Conservation (phyloP, 495 filamentous ascomycete species). For the Penicillium cosmopolitanum region DNA sequence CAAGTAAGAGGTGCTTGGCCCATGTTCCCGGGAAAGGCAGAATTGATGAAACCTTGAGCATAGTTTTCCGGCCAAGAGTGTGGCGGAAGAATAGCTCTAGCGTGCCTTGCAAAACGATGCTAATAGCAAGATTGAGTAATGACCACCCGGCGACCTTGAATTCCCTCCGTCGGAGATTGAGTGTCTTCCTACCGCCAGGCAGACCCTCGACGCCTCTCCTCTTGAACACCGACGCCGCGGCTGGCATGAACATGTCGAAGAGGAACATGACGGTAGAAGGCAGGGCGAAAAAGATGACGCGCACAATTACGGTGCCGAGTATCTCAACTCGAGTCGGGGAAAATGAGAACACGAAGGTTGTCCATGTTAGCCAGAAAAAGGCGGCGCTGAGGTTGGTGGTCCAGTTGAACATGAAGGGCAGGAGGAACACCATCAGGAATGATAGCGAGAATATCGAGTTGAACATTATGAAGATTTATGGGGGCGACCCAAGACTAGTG, state of each 20-base stretch:
- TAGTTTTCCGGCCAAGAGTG: slow-evolving; percentile 53
- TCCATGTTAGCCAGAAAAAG: slow-evolving; percentile 92
- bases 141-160: slow-evolving; percentile 55
- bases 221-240: slow-evolving; percentile 68
- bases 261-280: slow-evolving; percentile 75
- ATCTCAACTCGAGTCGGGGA: slow-evolving; percentile 76
- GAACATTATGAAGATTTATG: slow-evolving; percentile 37
- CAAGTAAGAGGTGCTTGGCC: slow-evolving; percentile 40
- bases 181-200: slow-evolving; percentile 59
- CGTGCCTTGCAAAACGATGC: slow-evolving; percentile 56
- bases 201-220: slow-evolving; percentile 65
- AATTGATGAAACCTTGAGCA: slow-evolving; percentile 58
- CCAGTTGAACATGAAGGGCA: slow-evolving; percentile 60
- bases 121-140: slow-evolving; percentile 67
- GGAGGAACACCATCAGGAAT: slow-evolving; percentile 65
- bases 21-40: slow-evolving; percentile 67
- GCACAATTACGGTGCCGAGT: slow-evolving; percentile 65
- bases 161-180: slow-evolving; percentile 34
- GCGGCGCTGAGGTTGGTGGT: slow-evolving; percentile 81
- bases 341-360: slow-evolving; percentile 77
- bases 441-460: slow-evolving; percentile 72
- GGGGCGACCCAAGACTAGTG: not conserved
- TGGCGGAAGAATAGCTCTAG: slow-evolving; percentile 60
- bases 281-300: slow-evolving; percentile 71
- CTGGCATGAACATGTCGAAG: slow-evolving; percentile 73